Conservation (phyloP, 306 rosid genomes). For the Malus fusca region DNA sequence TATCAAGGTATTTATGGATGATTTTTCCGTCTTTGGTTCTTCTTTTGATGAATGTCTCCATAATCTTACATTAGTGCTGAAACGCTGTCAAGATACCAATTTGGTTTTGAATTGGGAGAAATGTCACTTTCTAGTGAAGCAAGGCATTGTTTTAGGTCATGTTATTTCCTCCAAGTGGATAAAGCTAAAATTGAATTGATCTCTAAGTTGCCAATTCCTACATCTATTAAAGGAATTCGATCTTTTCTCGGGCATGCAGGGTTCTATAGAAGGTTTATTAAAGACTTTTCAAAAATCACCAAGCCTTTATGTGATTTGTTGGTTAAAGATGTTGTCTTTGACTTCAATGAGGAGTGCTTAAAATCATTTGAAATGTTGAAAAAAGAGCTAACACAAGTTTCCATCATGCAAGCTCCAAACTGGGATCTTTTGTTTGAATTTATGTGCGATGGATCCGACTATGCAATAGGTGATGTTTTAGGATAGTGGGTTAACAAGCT, state of each 20-base stretch:
- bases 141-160: not conserved
- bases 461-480: not conserved
- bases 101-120: not conserved
- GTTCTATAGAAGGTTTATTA: too few relatives aligned
- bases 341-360: too few relatives aligned
- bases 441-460: not conserved
- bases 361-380: not conserved
- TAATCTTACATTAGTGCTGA: not conserved
- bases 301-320: too few relatives aligned
- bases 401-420: not conserved
- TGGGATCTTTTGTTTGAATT: too few relatives aligned
- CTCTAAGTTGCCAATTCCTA: not conserved
- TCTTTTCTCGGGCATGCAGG: too few relatives aligned
- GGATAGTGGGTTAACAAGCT: not conserved
- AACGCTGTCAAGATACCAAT: not conserved
- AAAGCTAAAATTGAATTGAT: not conserved
- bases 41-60: not conserved
- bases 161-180: not conserved
- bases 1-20: not conserved
- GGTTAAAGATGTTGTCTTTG: too few relatives aligned
- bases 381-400: too few relatives aligned
- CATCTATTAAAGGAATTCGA: not conserved
- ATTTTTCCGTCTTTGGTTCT: not conserved
- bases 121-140: not conserved
- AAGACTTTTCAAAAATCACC: too few relatives aligned